phyloP scores from a whole-genome alignment of 2,329 filamentous ascomycete species.

The Verticillium zaregamsianum region DNA sequence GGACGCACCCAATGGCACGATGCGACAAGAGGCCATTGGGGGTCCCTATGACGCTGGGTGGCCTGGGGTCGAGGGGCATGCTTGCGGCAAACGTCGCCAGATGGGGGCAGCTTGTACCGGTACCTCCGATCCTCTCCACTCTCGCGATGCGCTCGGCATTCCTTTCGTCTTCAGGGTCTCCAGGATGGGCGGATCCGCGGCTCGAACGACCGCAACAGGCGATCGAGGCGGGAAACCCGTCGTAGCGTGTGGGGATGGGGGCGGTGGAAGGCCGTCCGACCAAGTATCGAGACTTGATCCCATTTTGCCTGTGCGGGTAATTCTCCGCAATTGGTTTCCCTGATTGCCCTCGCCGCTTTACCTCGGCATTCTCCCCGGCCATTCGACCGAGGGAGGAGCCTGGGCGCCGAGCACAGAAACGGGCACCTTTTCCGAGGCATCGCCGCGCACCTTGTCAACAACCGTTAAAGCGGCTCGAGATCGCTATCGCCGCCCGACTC shows the following conservation, averaged over 20 bases:
- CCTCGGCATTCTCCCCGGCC: background rate
- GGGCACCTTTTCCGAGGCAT: background rate
- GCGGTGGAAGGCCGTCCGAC: constrained; percentile 1
- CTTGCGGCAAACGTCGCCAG: background rate
- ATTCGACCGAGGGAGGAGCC: background rate
- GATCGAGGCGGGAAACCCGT: background rate
- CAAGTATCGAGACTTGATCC: constrained; percentile 2
- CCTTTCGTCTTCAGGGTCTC: constrained; percentile 5
- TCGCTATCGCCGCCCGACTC: background rate
- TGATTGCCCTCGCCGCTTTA: background rate
- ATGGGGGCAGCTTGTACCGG: background rate
- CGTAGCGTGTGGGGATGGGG: background rate
- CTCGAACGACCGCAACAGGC: constrained; percentile 11
- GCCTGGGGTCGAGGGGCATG: constrained; percentile 1
- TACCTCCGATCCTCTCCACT: background rate
- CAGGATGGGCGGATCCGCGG: constrained; percentile 9
- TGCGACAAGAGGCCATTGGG: background rate
- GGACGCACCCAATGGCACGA: background rate
- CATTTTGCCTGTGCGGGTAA: constrained; percentile 4
- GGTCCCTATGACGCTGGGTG: constrained; percentile 1
- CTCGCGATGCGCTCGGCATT: background rate
- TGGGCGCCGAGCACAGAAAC: background rate
- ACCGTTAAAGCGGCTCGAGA: background rate
- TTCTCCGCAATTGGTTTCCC: constrained; percentile 1
- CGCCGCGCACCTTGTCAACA: background rate